Conservation (phyloP, 108 stramenopile genomes). For the Fistulifera pelliculosa region DNA sequence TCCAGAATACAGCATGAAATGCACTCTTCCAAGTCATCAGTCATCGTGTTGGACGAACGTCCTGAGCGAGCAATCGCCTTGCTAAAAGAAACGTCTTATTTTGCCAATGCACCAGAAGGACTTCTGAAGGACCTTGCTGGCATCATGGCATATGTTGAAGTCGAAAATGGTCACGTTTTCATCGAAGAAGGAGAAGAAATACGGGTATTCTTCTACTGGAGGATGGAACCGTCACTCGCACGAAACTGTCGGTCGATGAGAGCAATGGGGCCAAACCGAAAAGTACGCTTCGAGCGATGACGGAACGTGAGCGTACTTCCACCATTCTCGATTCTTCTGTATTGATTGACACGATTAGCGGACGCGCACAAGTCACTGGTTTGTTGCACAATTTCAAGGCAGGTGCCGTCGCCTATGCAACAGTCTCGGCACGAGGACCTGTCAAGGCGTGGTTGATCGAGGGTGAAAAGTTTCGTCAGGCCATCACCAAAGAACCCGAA, state of each 20-base stretch:
- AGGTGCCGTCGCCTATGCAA: constrained; percentile 31
- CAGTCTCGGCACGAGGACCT: constrained; percentile 22
- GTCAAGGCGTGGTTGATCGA: constrained; percentile 36
- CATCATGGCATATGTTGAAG: constrained; percentile 25
- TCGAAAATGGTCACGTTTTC: constrained; percentile 41
- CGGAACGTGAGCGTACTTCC: neutral
- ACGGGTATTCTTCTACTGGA: constrained; percentile 34
- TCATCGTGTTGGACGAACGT: no score
- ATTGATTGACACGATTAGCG: constrained; percentile 20
- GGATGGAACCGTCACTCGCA: constrained; percentile 32
- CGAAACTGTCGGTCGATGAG: constrained; percentile 22
- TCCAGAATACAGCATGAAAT: no score
- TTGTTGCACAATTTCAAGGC: constrained; percentile 20
- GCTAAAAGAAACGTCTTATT: no score
- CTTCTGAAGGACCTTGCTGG: constrained; percentile 16
- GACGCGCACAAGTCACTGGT: constrained; percentile 42
- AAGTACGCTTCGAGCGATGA: neutral
- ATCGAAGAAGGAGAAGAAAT: constrained; percentile 39
- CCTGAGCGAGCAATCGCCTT: no score
- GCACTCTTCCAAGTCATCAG: no score
- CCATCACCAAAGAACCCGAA: constrained; percentile 15
- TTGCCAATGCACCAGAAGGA: neutral
- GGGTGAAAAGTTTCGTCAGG: constrained; percentile 22
- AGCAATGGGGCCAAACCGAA: constrained; percentile 12
- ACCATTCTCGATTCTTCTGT: constrained; percentile 14